These are phyloP conservation scores for Trypanosoma congolense DNA, from an alignment of 208 protist genomes.

Conservation along the genomic window DNA sequence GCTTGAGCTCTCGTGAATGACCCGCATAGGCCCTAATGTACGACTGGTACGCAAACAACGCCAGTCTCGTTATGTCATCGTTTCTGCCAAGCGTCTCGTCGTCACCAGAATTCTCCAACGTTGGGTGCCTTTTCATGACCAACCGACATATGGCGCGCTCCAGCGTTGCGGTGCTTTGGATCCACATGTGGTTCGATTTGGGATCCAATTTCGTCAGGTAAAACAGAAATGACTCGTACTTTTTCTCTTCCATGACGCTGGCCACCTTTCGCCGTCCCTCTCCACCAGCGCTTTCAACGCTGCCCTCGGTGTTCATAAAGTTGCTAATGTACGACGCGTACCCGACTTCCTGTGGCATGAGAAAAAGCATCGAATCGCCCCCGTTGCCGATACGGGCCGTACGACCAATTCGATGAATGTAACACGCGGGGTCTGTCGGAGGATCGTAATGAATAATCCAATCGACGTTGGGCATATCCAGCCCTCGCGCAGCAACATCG, in stretches of 20 bases:
- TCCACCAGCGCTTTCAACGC: not conserved
- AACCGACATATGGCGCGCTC: conserved; percentile 90
- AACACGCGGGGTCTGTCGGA: conserved; percentile 65
- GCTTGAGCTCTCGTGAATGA: conserved; percentile 76
- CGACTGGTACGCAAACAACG: conserved; percentile 96
- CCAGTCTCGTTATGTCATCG: conserved; percentile 95
- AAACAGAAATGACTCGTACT: conserved; percentile 81
- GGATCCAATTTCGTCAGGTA: conserved; percentile 96
- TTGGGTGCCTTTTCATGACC: conserved; percentile 44
- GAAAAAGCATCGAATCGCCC: conserved; percentile 75
- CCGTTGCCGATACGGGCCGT: conserved; percentile 78
- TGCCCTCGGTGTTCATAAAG: conserved; percentile 20
- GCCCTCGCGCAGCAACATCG: conserved; percentile 91
- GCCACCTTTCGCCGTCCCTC: conserved; percentile 7
- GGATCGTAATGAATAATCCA: conserved; percentile 92
- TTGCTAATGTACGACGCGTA: conserved; percentile 57
- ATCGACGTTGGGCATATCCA: conserved; percentile 94
- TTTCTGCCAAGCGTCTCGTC: conserved; percentile 80
- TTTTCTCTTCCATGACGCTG: conserved; percentile 48
- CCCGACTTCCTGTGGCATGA: conserved; percentile 58
- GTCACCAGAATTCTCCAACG: not conserved
- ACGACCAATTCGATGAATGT: conserved; percentile 86
- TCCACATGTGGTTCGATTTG: conserved; percentile 76
- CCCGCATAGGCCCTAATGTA: conserved; percentile 97
- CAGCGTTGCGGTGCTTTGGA: conserved; percentile 88